A percentile compares a stretch with the other conserved stretches of the same genome.
Evolutionary conservation across 768 basidiomycete genomes (phyloP).

Genomic region (Leccinum rimulosum): DNA sequence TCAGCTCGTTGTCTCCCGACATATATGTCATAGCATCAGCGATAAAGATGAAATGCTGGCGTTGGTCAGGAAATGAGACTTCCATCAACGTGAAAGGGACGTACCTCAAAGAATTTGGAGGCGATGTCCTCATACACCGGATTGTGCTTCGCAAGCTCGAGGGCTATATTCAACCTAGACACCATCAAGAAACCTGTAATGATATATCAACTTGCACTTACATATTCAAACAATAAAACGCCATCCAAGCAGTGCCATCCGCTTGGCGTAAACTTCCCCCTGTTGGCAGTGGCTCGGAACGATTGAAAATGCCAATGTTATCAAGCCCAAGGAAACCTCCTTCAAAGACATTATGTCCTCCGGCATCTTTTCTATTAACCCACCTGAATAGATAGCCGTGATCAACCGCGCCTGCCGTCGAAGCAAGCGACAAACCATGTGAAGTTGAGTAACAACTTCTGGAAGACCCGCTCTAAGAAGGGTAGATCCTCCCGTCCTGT

Average conservation of each 20-base stretch:
- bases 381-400: constrained; percentile 52
- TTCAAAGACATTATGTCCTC: constrained; percentile 95
- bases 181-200: constrained; percentile 3
- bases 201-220: constrained; percentile 32
- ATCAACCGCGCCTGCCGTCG: neutral
- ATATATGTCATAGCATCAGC: constrained; percentile 97
- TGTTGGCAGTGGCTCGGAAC: constrained; percentile 94
- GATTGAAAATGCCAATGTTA: constrained; percentile 98
- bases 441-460: constrained; percentile 94
- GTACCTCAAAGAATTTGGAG: constrained; percentile 92
- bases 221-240: constrained; percentile 98
- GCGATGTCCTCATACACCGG: constrained; percentile 98
- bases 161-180: constrained; percentile 88
- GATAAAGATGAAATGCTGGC: constrained; percentile 95
- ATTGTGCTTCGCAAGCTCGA: constrained; percentile 98
- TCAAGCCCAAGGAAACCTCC: constrained; percentile 98
- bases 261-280: constrained; percentile 94
- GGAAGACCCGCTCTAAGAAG: constrained; percentile 97
- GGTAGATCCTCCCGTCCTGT: constrained; percentile 85
- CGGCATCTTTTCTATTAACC: constrained; percentile 97
- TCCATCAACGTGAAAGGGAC: constrained; percentile 4
- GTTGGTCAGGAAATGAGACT: constrained; percentile 14
- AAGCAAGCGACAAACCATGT: constrained; percentile 64
- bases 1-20: constrained; percentile 71
- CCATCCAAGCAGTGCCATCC: constrained; percentile 99